These are phyloP conservation scores for Phytophthora lateralis DNA, from an alignment of 352 stramenopile species.

Conservation along the genomic window DNA sequence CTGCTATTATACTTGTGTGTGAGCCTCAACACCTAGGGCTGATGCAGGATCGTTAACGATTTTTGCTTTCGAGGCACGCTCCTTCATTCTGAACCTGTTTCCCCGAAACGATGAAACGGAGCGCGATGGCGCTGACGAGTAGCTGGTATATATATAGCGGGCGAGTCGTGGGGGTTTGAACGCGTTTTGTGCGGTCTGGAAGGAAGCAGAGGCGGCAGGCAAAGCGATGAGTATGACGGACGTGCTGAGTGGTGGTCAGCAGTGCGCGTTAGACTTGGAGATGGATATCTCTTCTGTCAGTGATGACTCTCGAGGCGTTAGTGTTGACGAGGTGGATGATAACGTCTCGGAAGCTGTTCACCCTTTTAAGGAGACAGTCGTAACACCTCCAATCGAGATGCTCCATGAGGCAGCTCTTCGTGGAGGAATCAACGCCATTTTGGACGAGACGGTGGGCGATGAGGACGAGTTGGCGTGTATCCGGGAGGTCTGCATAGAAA, in stretches of 20 bases:
- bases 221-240: conserved; percentile 15
- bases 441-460: conserved; percentile 57
- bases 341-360: neutral
- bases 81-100: conserved; percentile 16
- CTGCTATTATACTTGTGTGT: too few species aligned
- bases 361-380: neutral
- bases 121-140: conserved; percentile 3
- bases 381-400: conserved; percentile 19
- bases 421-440: conserved; percentile 48
- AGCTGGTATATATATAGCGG: conserved; percentile 38
- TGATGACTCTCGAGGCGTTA: neutral
- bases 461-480: conserved; percentile 53
- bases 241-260: conserved; percentile 22
- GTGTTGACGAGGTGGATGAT: neutral
- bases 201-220: neutral
- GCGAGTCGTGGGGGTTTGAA: conserved; percentile 2
- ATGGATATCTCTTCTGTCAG: conserved; percentile 18
- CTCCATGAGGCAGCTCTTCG: conserved; percentile 45
- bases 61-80: neutral
- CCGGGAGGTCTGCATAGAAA: conserved; percentile 73
- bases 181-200: conserved; percentile 19
- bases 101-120: conserved; percentile 25
- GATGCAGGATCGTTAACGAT: too few species aligned
- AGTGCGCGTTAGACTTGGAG: conserved; percentile 26
- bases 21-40: too few species aligned